Base-by-base conservation (phyloP, 2,329 filamentous ascomycete species). In the Colletotrichum liaoningense region DNA sequence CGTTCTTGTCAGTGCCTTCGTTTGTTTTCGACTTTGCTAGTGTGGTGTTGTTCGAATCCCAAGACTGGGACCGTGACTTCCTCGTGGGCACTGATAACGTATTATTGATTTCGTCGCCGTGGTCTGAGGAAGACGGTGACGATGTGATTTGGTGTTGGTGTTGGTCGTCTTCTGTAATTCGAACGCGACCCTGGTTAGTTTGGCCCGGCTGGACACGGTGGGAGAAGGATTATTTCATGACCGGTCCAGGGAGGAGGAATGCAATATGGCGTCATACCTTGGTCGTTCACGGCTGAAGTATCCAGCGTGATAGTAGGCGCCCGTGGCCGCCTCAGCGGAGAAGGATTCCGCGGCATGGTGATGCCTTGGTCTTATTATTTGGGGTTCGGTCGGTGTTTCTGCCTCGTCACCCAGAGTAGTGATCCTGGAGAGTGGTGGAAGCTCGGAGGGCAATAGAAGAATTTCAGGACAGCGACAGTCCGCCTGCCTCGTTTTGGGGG, bases 261-360 rank as follows among this genome's bases (percentile, higher is more conserved):
- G 54, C 33, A 56, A 46, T 38, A 68, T 58, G 60, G 49, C 55
- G 63, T 69, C 72, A 65, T 74, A 75, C 74, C 74, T 74, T 74
- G 67, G 33, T 74, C 74, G 65, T 63, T 74, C 22, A 75, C 67
- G 35, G 74, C 74, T 26, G 74, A 75, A 11, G 74, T 75, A 38
- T 75, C 74, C 33, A 75, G 72, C 33, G 72, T 75, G 42, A 75
- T 75, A n/a, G 74, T 74, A 63, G 74, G 74, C 28, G 74, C 73
- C 62, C 72, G 64, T n/a, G 74, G 62, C 30, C 74, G 74, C 46
- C 65, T 60, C 33, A 60, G 30, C 59, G 70, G 70, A 14, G 70
- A 73, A 11, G 55, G 62, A 54, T 62, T 42, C 63, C 70, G 59
- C n/a, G 59, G 30, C 70, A 73, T 73, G 66, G 28, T 49, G 63